Percentiles rank a stretch among this genome's conserved stretches.
Evolutionary conservation across 1,284 basidiomycete species (phyloP).

Genomic region (Pseudozyma sp.): DNA sequence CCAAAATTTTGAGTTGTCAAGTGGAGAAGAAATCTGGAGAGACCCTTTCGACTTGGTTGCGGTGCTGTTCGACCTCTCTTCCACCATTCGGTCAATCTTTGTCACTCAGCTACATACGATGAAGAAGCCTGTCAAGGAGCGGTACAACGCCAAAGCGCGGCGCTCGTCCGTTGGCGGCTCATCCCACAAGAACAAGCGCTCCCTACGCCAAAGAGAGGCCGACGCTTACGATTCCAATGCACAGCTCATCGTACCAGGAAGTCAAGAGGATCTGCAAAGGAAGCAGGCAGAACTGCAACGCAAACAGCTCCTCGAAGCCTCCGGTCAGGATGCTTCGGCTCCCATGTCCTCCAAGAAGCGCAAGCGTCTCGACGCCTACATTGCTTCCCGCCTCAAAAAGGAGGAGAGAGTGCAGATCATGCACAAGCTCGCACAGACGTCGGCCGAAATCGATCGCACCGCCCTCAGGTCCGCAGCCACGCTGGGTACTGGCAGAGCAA

Average conservation of each 20-base stretch:
- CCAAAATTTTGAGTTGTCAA: conserved; percentile 10
- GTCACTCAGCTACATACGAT: conserved; percentile 7
- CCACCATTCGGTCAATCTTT: too few relatives aligned
- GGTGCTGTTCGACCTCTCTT: too few relatives aligned
- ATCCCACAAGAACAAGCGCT: conserved; percentile 64
- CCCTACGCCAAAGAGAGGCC: conserved; percentile 41
- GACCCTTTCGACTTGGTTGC: too few relatives aligned
- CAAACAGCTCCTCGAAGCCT: conserved; percentile 43
- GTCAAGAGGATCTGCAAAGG: conserved; percentile 36
- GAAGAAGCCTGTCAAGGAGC: conserved; percentile 53
- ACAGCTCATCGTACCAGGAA: conserved; percentile 58
- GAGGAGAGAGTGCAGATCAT: conserved; percentile 64
- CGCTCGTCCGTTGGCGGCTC: conserved; percentile 62
- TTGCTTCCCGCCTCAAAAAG: conserved; percentile 67
- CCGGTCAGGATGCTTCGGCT: conserved; percentile 49
- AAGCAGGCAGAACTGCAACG: conserved; percentile 52
- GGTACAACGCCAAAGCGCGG: conserved; percentile 67
- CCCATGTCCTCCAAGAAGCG: conserved; percentile 67
- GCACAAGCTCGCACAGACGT: conserved; percentile 61
- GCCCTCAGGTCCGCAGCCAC: conserved; percentile 64
- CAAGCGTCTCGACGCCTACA: conserved; percentile 68
- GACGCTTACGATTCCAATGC: conserved; percentile 57
- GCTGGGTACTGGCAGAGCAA: conserved; percentile 61
- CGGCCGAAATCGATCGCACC: conserved; percentile 60
- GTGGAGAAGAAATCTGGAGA: conserved; percentile 4